Base-by-base conservation (phyloP, 2,329 filamentous ascomycete genomes). In the Pyrenophora graminea region DNA sequence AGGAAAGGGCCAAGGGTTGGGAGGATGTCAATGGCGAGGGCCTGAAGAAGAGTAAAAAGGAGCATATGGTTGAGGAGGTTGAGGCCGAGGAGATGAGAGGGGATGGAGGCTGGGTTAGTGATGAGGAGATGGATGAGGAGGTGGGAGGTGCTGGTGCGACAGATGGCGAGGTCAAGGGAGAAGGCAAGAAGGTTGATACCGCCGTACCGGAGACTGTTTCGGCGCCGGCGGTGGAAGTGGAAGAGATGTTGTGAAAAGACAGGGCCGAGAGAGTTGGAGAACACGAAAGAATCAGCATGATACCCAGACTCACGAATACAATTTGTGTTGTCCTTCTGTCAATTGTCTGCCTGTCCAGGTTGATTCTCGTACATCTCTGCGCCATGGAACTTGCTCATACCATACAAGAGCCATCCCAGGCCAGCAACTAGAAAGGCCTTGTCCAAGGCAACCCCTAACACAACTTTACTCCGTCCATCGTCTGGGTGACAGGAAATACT, bases 1-100 rank as follows among this genome's bases (percentile, higher is more conserved):
- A 79, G 54, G 76, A 76, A 45, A 73, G 82, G 56, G 74, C 74
- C 9, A 75, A 74, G 61, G 62, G 68, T 4, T 75, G 73, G 73
- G 72, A 74, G 19, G 65, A 72, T 4, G 51, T 74, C 10, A 75
- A 75, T 53, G 65, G 50, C 2, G 63, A 63, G 30, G 58, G 51
- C 19, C 39, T 10, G 18, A 61, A 51, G 42, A 56, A 47, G 37
- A 61, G 48, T 45, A 67, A 49, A 51, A 58, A 51, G 38, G 61
- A 44, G 30, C 48, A 49, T 46, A 43, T 30, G 38, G 57, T 68
- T 45, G 63, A 56, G 17, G 56, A 50, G 9, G 12, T 48, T 25
- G 58, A 48, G 10, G 59, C 42, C 7, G 62, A 53, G 32, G 50
- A 40, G n/a, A 53, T 40, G 42, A 55, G 33, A 25, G 41, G 39